Evolutionary conservation across 2,329 filamentous ascomycete genomes (phyloP).

Genomic region (Atkinsonella hypoxylon): DNA sequence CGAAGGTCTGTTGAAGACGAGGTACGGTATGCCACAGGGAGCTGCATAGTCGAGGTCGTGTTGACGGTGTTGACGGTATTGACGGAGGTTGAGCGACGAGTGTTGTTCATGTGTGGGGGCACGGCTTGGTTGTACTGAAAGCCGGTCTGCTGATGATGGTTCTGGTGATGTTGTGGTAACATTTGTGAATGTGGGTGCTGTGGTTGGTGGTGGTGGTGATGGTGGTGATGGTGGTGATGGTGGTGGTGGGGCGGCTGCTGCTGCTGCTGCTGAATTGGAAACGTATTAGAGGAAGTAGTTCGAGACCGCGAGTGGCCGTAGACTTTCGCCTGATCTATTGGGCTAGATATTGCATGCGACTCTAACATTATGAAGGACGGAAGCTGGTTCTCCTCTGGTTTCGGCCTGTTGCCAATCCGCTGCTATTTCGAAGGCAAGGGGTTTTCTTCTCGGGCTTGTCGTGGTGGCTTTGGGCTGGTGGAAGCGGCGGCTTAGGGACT

Average conservation of each 20-base stretch:
- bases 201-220: too few relatives aligned
- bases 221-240: slow-evolving; percentile 14
- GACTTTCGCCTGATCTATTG: slow-evolving; percentile 22
- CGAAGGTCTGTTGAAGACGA: slow-evolving; percentile 48
- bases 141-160: slow-evolving; percentile 17
- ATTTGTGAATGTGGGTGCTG: not conserved
- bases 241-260: slow-evolving; percentile 22
- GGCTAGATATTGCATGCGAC: slow-evolving; percentile 19
- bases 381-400: not conserved
- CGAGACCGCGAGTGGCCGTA: slow-evolving; percentile 44
- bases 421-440: not conserved
- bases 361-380: slow-evolving; percentile 17
- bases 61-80: slow-evolving; percentile 45
- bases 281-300: slow-evolving; percentile 44
- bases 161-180: slow-evolving; percentile 14
- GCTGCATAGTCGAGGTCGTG: slow-evolving; percentile 57
- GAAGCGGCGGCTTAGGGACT: too few relatives aligned
- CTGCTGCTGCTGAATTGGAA: slow-evolving; percentile 25
- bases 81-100: slow-evolving; percentile 50
- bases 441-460: not conserved
- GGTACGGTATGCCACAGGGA: slow-evolving; percentile 43
- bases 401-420: not conserved
- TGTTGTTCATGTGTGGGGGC: slow-evolving; percentile 11
- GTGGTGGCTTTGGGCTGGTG: not conserved
- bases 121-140: slow-evolving; percentile 7